phyloP scores from a whole-genome alignment of 2,329 filamentous ascomycete genomes.

The Gremmenia infestans region DNA sequence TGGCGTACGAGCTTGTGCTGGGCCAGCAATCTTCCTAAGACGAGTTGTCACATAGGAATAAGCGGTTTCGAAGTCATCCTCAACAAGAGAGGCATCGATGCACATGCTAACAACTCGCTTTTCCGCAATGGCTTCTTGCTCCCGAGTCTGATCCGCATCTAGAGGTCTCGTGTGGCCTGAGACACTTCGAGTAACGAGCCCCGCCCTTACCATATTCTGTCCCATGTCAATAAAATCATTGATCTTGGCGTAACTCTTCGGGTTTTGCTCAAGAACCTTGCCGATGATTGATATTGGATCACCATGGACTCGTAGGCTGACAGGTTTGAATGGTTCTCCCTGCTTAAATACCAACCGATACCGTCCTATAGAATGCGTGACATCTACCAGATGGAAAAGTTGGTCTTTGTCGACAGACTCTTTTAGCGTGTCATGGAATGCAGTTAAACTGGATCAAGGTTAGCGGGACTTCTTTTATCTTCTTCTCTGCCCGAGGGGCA shows the following conservation, averaged over 20 bases:
- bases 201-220: constrained; percentile 58
- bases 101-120: constrained; percentile 74
- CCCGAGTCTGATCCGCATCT: constrained; percentile 23
- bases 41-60: constrained; percentile 78
- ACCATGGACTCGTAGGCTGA: constrained; percentile 69
- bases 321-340: constrained; percentile 73
- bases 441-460: constrained; percentile 47
- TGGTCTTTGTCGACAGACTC: constrained; percentile 48
- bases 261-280: constrained; percentile 72
- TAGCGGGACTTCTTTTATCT: constrained; percentile 10
- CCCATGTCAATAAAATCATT: constrained; percentile 69
- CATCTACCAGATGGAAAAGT: constrained; percentile 60
- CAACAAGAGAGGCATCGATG: constrained; percentile 67
- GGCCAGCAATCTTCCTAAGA: constrained; percentile 41
- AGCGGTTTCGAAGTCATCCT: constrained; percentile 80
- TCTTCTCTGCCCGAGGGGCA: too few relatives aligned
- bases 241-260: constrained; percentile 66
- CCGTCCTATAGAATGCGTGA: constrained; percentile 69
- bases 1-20: constrained; percentile 18
- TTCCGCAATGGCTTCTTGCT: constrained; percentile 42
- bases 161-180: constrained; percentile 7
- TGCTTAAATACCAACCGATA: constrained; percentile 76
- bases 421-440: constrained; percentile 56
- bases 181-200: constrained; percentile 35
- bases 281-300: constrained; percentile 70